phyloP scores from a whole-genome alignment of 202 grass and related monocot species.

The Thinopyrum obtusiflorum region DNA sequence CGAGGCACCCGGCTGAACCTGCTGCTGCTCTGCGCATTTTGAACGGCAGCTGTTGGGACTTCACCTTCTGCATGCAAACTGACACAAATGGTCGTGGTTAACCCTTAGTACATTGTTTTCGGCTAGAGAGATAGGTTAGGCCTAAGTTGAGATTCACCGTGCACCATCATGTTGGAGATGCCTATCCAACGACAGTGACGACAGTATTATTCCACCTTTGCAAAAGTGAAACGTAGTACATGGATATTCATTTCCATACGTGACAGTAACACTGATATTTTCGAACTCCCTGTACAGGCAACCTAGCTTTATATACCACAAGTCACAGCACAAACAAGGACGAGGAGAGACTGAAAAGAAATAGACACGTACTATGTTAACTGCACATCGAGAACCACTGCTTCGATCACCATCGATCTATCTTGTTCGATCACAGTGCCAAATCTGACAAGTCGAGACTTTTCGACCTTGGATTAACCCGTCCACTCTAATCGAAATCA shows the following conservation, averaged over 20 bases:
- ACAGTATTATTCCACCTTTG: neutral
- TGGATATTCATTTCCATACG: neutral
- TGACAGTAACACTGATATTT: neutral
- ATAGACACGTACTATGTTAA: neutral
- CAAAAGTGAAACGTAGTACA: neutral
- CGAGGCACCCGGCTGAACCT: no score
- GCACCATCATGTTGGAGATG: neutral
- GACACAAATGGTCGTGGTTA: no score
- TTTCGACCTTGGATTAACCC: neutral
- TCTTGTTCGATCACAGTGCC: neutral
- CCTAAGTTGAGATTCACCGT: neutral
- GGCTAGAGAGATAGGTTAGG: neutral
- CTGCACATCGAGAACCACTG: neutral
- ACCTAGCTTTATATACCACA: no score
- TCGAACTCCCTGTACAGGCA: neutral
- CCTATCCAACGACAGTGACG: neutral
- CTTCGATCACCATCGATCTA: neutral
- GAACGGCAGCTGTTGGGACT: no score
- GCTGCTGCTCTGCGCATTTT: no score
- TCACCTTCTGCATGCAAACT: no score
- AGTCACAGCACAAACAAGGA: neutral
- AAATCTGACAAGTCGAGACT: neutral
- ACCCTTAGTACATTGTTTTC: neutral
- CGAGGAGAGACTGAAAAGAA: neutral
- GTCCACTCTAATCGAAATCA: neutral